Evolutionary conservation across 192 early-diverging fungal genomes (phyloP), one percentile per base, ranked within the genome.

Genomic region (Backusella tuberculispora): DNA sequence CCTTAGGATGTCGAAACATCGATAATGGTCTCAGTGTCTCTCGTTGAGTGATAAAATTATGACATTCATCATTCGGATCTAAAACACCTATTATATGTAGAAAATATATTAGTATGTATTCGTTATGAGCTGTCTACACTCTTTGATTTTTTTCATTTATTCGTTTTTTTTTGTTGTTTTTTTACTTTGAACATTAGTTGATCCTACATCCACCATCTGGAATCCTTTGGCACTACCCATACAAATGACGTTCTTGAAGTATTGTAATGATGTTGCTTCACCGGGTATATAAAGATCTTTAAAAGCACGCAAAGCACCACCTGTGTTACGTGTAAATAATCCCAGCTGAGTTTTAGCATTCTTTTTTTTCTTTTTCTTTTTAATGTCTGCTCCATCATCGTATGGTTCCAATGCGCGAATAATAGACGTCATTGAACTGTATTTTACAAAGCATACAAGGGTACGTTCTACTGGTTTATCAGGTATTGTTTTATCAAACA

Each of bases 201-300:
- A 91, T 9, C 90, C 89, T 69, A 97, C 78, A 78, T 98, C 93
- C 6, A 99, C 94, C 72, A 99, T 87, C 79, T 99, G 95, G 77
- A 99, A 97, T 5, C 97, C 97, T 74, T 95, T 94, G 26, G 86
- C 85, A 79, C 95, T 95, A 19, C 96, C 96, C 6, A 99, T 92
- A 81, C 92, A 95, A 24, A 99, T 84, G 42, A 91, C 93, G 26
- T 91, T 94, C 34, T 90, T 90, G 75, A 97, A 83, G 69, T 94
- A 95, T 76, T 97, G 92, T 71, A 99, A 85, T 13, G 93, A 94
- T 34, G 85, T 91, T 24, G 93, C 88, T 87, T 98, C 96, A 38
- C 92, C 88, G 9, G 96, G 95, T 79, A 98, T 94, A 78, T 97
- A 99, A 74, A 96, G 93, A 76, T 98, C 95, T 86, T 95, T 86